phyloP scores from a whole-genome alignment of 2,329 filamentous ascomycete genomes.

The Botrytis paeoniae region DNA sequence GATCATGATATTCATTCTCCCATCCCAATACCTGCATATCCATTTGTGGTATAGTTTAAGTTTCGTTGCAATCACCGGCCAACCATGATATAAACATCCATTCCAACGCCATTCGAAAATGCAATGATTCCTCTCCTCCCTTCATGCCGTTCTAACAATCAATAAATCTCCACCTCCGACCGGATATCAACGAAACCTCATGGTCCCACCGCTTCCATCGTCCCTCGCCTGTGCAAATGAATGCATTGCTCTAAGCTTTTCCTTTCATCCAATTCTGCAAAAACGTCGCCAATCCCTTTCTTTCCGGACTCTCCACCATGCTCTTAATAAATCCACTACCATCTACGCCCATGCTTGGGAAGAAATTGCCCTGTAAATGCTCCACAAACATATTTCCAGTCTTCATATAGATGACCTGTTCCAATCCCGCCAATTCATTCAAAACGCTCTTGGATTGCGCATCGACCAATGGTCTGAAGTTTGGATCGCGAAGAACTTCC shows the following conservation, averaged over 20 bases:
- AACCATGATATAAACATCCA: conserved; percentile 11
- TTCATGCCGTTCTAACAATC: background rate
- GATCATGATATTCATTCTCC: background rate
- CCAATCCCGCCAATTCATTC: conserved; percentile 79
- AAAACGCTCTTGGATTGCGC: conserved; percentile 87
- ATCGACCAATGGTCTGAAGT: conserved; percentile 76
- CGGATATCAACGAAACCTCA: background rate
- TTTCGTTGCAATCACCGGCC: conserved; percentile 10
- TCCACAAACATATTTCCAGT: conserved; percentile 78
- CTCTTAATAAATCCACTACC: conserved; percentile 57
- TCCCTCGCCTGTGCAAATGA: background rate
- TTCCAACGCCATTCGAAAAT: conserved; percentile 15
- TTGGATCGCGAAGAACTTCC: conserved; percentile 76
- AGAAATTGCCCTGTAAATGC: conserved; percentile 61
- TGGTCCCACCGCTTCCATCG: background rate
- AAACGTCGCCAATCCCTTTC: conserved; percentile 62
- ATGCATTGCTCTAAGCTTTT: conserved; percentile 23
- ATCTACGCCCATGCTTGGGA: conserved; percentile 62
- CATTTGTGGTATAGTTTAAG: conserved; percentile 14
- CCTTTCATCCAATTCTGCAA: conserved; percentile 55
- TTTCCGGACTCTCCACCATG: conserved; percentile 57
- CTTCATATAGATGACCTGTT: conserved; percentile 88
- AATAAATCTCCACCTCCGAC: background rate
- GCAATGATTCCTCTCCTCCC: conserved; percentile 10
- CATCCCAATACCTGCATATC: conserved; percentile 4